A percentile compares a stretch with the other conserved stretches of the same genome.
Conservation (phyloP, 345 rosid genomes). For the Camelina laxa region DNA sequence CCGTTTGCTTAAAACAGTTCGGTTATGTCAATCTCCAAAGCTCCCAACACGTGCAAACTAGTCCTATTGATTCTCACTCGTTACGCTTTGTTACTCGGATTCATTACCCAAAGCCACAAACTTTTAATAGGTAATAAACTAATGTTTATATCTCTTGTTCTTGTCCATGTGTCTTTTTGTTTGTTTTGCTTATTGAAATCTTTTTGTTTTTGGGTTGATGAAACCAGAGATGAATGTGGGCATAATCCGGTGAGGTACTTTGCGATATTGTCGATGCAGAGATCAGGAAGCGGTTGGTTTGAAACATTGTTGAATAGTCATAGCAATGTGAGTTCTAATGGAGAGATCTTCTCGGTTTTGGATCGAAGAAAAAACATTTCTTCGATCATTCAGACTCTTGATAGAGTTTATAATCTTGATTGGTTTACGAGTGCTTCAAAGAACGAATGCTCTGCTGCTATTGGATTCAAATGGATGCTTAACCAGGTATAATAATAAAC, state of each 20-base stretch:
- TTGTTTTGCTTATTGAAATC: neutral
- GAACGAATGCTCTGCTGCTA: constrained; percentile 94
- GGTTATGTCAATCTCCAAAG: constrained; percentile 47
- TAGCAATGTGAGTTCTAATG: constrained; percentile 86
- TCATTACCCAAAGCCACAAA: constrained; percentile 83
- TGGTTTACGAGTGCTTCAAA: constrained; percentile 89
- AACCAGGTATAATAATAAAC: constrained; percentile 66
- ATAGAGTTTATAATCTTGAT: constrained; percentile 87
- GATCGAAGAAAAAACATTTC: constrained; percentile 73
- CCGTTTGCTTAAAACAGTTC: constrained; percentile 71
- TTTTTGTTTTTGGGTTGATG: constrained; percentile 3
- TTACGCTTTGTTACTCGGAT: constrained; percentile 46
- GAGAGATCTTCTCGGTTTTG: constrained; percentile 79
- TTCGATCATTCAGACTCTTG: constrained; percentile 65
- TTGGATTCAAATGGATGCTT: constrained; percentile 99
- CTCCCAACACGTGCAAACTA: constrained; percentile 52
- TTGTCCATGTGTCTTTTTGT: neutral
- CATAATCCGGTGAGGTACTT: constrained; percentile 81
- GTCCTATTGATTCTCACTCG: constrained; percentile 35
- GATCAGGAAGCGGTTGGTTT: constrained; percentile 99
- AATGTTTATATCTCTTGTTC: neutral
- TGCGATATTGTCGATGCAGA: constrained; percentile 91
- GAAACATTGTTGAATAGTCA: constrained; percentile 96
- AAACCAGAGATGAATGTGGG: constrained; percentile 71
- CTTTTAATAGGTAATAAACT: constrained; percentile 70